Evolutionary conservation across 805 yeast genomes (phyloP), one percentile per base, ranked within the genome.

Genomic region (Yamadazyma laniorum): DNA sequence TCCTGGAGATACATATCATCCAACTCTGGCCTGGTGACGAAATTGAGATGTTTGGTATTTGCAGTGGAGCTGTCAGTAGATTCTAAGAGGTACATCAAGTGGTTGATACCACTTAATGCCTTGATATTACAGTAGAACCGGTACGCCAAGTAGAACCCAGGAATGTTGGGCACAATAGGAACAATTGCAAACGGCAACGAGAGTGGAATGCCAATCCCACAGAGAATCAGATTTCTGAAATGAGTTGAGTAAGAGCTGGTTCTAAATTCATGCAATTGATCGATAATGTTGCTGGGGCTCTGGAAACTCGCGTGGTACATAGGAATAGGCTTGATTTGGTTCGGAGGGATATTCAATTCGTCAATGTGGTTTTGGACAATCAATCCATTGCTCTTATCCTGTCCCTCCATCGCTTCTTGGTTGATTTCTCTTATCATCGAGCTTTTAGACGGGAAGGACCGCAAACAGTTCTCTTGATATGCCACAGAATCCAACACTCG

Each of bases 101-200:
- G 93, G 45, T 71, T 66, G 4, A 86, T 84, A 0, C 96, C 96
- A 29, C 76, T 57, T 44, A 74, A 66, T 0, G 96, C 96, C 50
- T 83, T 84, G 55, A 81, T 72, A 57, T 91, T 87, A 56, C 96
- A 87, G 63, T 88, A 90, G 14, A 84, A 71, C 44, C 98, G 70
- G 56, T 84, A 90, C 3, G 84, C 70, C 29, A 90, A 61, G 52
- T 88, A 91, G 53, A 91, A 84, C 0, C 96, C 96, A 0, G 98
- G 98, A 15, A 90, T 76, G 51, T 90, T 90, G 15, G 98, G 98
- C 3, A 89, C 58, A n/a, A 90, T 70, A 0, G 98, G 98, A 0
- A 91, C 54, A 29, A 88, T 50, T 0, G 87, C 89, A 29, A 90
- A 58, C 2, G 98, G 98, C 3, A 87, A 49, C 0, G 95, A 79